Conservation (phyloP, 768 basidiomycete species). For the Trichaptum fuscoviolaceum region DNA sequence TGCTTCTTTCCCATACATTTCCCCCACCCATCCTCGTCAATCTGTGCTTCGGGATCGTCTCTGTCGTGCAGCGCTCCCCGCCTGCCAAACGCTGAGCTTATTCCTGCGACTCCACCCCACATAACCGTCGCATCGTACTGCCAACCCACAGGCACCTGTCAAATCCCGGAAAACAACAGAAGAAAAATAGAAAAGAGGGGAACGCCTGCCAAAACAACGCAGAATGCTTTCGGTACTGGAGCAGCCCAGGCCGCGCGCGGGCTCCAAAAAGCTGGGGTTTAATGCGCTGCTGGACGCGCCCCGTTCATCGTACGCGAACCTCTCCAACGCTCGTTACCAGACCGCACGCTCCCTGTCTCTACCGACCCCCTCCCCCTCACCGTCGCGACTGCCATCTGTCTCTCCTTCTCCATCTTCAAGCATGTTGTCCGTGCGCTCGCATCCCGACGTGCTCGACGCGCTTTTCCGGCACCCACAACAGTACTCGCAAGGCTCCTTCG, state of each 20-base stretch:
- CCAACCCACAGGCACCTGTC: background rate
- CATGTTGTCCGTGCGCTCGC: background rate
- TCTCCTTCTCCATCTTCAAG: background rate
- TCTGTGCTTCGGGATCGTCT: background rate
- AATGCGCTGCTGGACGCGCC: background rate
- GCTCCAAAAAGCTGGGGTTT: background rate
- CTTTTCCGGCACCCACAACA: background rate
- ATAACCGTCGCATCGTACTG: background rate
- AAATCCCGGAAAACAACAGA: background rate
- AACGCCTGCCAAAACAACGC: too few relatives aligned
- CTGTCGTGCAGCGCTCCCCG: constrained; percentile 1
- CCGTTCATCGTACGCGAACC: background rate
- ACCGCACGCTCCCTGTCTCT: background rate
- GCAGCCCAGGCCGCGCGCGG: background rate
- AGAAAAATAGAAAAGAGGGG: background rate
- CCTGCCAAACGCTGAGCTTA: background rate
- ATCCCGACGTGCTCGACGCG: background rate
- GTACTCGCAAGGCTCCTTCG: background rate
- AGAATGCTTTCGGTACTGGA: background rate
- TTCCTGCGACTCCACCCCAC: background rate
- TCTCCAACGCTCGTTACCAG: background rate
- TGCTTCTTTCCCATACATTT: background rate
- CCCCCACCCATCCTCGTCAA: background rate
- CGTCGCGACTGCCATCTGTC: background rate
- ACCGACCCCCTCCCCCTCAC: background rate